Base-by-base conservation (phyloP, 2,329 filamentous ascomycete genomes). In the Madurella fahalii region DNA sequence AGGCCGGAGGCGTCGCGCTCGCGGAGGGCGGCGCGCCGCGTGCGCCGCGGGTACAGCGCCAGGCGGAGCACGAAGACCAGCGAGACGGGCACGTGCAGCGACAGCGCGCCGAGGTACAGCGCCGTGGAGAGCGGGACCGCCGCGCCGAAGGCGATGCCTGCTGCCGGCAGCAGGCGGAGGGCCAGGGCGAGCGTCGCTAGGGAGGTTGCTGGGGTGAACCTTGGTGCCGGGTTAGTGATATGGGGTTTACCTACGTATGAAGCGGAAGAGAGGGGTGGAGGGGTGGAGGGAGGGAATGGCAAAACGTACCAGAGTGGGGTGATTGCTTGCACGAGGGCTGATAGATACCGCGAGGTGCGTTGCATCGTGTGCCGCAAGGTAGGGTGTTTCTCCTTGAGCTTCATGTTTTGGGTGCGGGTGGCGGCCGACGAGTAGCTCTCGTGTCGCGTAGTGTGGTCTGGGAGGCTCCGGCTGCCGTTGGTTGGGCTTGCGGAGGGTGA, bases 161-260 rank as follows among this genome's bases (percentile, higher is more conserved):
- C 9, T n/a, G 41, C 11, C 0, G 53, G 58, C 25, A 61, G 49
- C 0, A 59, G 47, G 20, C 37, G 50, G 8, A 59, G 31, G n/a
- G 52, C 9, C 16, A 61, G 45, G 17, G 46, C 50, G 17, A 61
- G 17, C 20, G 51, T 30, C 4, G 45, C 49, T 11, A 56, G 47
- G 39, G 48, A 30, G 9, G 50, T 39, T 25, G 57, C 47, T 11
- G 45, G 31, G 11, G 54, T 54, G 52, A 59, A 59, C 54, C 58
- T 60, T 15, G 2, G n/a, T 34, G 31, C 7, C 31, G 12, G 9
- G 47, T 51, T 31, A 46, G 32, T 31, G 11, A n/a, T 9, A 16
- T 25, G 15, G 16, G 2, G 41, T 25, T 34, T 7, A 12, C 12
- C 31, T 34, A 34, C 7, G 25, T 25, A 25, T 3, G 25, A 4